Evolutionary conservation across 345 rosid species (phyloP).

Genomic region (Gossypium turneri): DNA sequence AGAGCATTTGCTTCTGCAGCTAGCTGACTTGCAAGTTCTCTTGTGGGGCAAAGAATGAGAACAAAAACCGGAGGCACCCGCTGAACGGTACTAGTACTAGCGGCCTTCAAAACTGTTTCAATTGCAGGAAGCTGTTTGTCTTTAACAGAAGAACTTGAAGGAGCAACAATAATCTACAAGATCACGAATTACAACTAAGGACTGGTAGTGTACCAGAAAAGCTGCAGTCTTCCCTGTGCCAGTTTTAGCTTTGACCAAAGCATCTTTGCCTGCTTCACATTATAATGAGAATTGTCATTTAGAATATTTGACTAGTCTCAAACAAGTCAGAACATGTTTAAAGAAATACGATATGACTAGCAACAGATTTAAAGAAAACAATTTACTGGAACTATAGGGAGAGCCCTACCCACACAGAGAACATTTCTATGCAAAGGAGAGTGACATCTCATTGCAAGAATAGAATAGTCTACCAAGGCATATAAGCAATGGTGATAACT

Average conservation of each 20-base stretch:
- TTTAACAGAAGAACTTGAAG: conserved; percentile 41
- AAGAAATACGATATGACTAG: background rate
- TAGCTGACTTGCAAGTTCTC: conserved; percentile 93
- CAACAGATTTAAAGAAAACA: background rate
- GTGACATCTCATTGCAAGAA: background rate
- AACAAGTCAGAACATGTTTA: conserved; percentile 5
- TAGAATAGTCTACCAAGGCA: background rate
- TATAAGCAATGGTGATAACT: background rate
- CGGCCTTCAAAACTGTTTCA: conserved; percentile 91
- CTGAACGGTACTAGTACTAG: conserved; percentile 29
- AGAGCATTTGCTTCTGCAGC: conserved; percentile 91
- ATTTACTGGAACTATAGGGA: background rate
- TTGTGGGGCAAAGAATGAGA: conserved; percentile 87
- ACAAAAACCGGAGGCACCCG: conserved; percentile 49
- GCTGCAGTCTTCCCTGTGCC: conserved; percentile 89
- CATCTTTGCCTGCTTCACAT: conserved; percentile 76
- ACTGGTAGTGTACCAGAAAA: conserved; percentile 60
- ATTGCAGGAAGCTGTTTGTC: conserved; percentile 94
- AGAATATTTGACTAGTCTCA: background rate
- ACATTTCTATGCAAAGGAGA: background rate
- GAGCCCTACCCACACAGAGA: background rate
- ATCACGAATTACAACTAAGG: conserved; percentile 16
- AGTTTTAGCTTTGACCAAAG: conserved; percentile 86
- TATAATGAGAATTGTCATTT: conserved; percentile 16
- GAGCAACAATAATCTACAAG: conserved; percentile 21